Conservation (phyloP, 768 basidiomycete species). For the Tremella yokohamensis region DNA sequence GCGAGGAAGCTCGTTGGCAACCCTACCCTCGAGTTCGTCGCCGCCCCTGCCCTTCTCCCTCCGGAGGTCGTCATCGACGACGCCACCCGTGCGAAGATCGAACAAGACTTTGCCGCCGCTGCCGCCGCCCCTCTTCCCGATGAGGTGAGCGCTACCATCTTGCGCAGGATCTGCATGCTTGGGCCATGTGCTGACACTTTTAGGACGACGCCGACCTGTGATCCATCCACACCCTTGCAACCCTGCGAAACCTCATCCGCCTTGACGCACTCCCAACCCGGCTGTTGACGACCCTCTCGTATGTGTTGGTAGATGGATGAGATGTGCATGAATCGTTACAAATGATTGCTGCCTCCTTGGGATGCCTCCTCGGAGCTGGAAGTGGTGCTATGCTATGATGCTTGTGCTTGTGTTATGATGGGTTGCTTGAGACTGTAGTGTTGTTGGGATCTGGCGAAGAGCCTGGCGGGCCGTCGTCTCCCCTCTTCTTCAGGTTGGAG, state of each 20-base stretch:
- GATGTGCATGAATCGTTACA: constrained; percentile 9
- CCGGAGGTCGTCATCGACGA: constrained; percentile 85
- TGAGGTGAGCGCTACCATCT: constrained; percentile 58
- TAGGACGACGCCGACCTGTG: constrained; percentile 51
- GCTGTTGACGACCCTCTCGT: constrained; percentile 2
- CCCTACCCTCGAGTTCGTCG: constrained; percentile 84
- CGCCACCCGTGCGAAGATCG: constrained; percentile 72
- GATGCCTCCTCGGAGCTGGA: no score
- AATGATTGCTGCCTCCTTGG: not conserved
- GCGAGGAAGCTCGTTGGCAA: constrained; percentile 97
- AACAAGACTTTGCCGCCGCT: constrained; percentile 75
- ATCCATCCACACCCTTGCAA: not conserved
- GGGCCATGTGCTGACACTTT: not conserved
- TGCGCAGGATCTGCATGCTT: not conserved
- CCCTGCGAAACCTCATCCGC: not conserved
- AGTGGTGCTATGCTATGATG: no score
- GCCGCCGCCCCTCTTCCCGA: constrained; percentile 92
- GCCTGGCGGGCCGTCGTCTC: not conserved
- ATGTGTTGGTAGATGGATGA: constrained; percentile 6
- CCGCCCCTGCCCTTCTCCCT: constrained; percentile 90
- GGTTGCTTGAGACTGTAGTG: no score
- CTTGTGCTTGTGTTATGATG: no score
- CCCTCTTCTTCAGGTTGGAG: constrained; percentile 41
- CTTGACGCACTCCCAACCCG: no score
- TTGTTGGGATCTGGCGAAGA: not conserved